Evolutionary conservation across 805 yeast genomes (phyloP).

Genomic region (Saccharomycopsis selenospora): DNA sequence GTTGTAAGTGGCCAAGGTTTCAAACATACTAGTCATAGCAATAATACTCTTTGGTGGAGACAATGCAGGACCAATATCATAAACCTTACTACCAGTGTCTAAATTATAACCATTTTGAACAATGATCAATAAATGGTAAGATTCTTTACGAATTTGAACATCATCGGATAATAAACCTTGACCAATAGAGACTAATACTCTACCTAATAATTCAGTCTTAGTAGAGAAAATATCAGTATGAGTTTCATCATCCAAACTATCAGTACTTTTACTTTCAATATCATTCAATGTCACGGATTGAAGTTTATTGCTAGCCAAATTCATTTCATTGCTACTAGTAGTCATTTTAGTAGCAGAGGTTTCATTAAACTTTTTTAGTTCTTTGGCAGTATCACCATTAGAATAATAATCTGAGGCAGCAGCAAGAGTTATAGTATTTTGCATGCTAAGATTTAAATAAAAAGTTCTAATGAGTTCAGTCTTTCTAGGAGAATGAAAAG

Average conservation of each 20-base stretch:
- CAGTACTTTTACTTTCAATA: no score
- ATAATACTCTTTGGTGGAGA: constrained; percentile 15
- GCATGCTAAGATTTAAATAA: constrained; percentile 10
- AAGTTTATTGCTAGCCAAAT: no score
- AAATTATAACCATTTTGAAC: constrained; percentile 53
- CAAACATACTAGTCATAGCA: constrained; percentile 34
- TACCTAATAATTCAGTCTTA: constrained; percentile 44
- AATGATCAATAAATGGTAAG: constrained; percentile 56
- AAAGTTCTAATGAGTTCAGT: constrained; percentile 13
- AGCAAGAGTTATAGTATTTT: no score
- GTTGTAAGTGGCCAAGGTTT: constrained; percentile 44
- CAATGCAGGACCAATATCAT: constrained; percentile 11
- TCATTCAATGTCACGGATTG: no score
- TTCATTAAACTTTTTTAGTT: no score
- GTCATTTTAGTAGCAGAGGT: constrained; percentile 27
- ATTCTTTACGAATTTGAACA: constrained; percentile 52
- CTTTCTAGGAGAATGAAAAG: constrained; percentile 5
- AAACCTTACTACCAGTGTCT: constrained; percentile 48
- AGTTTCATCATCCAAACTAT: no score
- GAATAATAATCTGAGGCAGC: no score
- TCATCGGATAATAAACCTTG: constrained; percentile 59
- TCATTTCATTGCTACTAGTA: no score
- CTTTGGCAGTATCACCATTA: no score
- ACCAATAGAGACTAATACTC: constrained; percentile 55
- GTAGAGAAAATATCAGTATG: no score